These are phyloP conservation scores for Dryas drummondii DNA, from an alignment of 306 rosid genomes.

Conservation along the genomic window DNA sequence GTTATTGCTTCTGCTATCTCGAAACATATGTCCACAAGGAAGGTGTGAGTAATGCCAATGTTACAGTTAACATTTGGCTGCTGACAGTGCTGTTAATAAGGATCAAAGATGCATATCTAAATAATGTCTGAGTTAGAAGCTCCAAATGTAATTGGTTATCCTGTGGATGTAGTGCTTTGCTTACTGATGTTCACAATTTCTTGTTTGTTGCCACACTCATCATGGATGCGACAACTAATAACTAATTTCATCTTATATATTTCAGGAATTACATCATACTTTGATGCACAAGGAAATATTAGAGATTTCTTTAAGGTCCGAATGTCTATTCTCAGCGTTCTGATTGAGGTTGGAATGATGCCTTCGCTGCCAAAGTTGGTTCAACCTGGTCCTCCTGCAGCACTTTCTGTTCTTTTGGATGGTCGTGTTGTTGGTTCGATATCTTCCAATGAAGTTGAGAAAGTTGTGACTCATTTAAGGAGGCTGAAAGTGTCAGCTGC, in stretches of 20 bases:
- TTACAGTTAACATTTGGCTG: not conserved
- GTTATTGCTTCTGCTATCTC: not conserved
- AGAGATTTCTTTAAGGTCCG: constrained; percentile 60
- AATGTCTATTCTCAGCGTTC: constrained; percentile 43
- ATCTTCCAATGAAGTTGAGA: constrained; percentile 69
- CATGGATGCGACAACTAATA: not conserved
- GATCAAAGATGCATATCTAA: not conserved
- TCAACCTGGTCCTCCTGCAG: constrained; percentile 73
- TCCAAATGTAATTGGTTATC: not conserved
- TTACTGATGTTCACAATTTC: not conserved
- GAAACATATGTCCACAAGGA: not conserved
- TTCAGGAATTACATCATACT: constrained; percentile 81
- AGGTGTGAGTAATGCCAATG: not conserved
- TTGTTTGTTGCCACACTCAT: not conserved
- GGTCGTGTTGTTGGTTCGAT: constrained; percentile 78
- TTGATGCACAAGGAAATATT: constrained; percentile 67
- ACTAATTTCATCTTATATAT: constrained; percentile 13
- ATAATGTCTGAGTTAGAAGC: not conserved
- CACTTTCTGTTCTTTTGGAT: constrained; percentile 73
- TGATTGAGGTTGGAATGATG: constrained; percentile 66
- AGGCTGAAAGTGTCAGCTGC: constrained; percentile 62
- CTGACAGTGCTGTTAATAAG: not conserved
- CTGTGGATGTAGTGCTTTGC: not conserved
- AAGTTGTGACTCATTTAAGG: constrained; percentile 76
- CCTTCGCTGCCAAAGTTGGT: constrained; percentile 60